Evolutionary conservation across 1,284 basidiomycete genomes (phyloP).

Genomic region (Naganishia sp.): DNA sequence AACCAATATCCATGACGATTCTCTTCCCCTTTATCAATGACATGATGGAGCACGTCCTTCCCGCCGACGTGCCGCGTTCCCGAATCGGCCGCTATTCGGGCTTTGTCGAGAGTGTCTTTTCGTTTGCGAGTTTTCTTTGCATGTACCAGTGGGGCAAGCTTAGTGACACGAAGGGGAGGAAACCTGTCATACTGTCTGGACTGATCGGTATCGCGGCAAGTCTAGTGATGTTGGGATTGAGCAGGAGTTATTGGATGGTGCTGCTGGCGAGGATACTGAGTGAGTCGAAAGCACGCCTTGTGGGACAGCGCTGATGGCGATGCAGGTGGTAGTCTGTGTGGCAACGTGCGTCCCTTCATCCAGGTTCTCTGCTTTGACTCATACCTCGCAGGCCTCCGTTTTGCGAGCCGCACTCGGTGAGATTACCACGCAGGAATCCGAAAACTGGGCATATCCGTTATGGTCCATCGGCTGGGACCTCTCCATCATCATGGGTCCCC

Average conservation of each 20-base stretch:
- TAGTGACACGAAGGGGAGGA: conserved; percentile 37
- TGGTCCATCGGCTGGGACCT: conserved; percentile 39
- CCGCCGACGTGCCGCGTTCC: conserved; percentile 34
- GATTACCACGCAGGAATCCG: conserved; percentile 36
- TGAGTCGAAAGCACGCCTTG: conserved; percentile 12
- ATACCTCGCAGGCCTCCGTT: conserved; percentile 34
- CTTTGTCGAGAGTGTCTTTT: conserved; percentile 36
- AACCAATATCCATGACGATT: conserved; percentile 28
- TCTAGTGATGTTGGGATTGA: conserved; percentile 36
- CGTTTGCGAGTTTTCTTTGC: conserved; percentile 35
- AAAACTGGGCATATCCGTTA: conserved; percentile 39
- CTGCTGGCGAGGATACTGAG: conserved; percentile 35
- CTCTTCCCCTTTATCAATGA: conserved; percentile 39
- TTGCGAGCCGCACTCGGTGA: conserved; percentile 38
- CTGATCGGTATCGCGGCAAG: conserved; percentile 34
- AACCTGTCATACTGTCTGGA: conserved; percentile 37
- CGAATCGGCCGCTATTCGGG: conserved; percentile 38
- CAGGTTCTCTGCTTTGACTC: neutral
- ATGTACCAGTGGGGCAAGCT: conserved; percentile 40
- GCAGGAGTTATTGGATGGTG: conserved; percentile 37
- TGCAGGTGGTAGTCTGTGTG: conserved; percentile 37
- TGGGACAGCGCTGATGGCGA: neutral
- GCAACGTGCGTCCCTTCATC: conserved; percentile 33
- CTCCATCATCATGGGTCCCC: conserved; percentile 36
- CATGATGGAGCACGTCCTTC: conserved; percentile 36